Evolutionary conservation across 1,284 basidiomycete genomes (phyloP).

Genomic region (Ustilago curta): DNA sequence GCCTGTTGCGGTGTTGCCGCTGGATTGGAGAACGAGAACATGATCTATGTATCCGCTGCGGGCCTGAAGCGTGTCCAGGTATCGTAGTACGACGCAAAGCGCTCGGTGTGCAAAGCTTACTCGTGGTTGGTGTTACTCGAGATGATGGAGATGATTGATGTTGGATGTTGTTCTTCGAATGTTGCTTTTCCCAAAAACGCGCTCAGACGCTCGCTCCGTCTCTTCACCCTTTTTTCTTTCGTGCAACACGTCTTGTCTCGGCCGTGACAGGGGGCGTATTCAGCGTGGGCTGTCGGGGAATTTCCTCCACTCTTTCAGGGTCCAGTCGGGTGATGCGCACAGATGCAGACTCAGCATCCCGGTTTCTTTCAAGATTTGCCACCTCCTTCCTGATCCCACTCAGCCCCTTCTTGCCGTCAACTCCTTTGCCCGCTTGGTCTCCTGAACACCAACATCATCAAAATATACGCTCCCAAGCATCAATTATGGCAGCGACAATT

Average conservation of each 20-base stretch:
- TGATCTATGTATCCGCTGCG: not conserved
- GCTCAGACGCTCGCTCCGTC: slow-evolving; percentile 13
- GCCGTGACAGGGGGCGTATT: slow-evolving; percentile 4
- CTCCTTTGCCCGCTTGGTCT: not conserved
- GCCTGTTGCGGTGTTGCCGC: slow-evolving; percentile 34
- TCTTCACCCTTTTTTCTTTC: not conserved
- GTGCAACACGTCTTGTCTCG: slow-evolving; percentile 11
- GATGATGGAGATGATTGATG: not conserved
- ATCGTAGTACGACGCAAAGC: too few species aligned
- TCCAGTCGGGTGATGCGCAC: not conserved
- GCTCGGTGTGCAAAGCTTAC: too few species aligned
- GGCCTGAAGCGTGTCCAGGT: too few species aligned
- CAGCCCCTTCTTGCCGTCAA: not conserved
- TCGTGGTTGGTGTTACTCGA: too few species aligned
- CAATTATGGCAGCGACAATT: slow-evolving; percentile 31
- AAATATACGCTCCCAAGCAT: not conserved
- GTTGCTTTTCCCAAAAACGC: slow-evolving; percentile 10
- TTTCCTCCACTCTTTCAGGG: slow-evolving; percentile 2
- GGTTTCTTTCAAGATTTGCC: slow-evolving; percentile 13
- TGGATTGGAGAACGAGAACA: slow-evolving; percentile 43
- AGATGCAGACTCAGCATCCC: slow-evolving; percentile 6
- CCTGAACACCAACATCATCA: too few species aligned
- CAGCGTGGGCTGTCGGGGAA: slow-evolving; percentile 3
- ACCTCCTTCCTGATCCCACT: not conserved
- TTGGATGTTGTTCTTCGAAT: slow-evolving; percentile 22